Evolutionary conservation across 805 yeast genomes (phyloP), one percentile per base, ranked within the genome.

Genomic region (Ogataea henricii): DNA sequence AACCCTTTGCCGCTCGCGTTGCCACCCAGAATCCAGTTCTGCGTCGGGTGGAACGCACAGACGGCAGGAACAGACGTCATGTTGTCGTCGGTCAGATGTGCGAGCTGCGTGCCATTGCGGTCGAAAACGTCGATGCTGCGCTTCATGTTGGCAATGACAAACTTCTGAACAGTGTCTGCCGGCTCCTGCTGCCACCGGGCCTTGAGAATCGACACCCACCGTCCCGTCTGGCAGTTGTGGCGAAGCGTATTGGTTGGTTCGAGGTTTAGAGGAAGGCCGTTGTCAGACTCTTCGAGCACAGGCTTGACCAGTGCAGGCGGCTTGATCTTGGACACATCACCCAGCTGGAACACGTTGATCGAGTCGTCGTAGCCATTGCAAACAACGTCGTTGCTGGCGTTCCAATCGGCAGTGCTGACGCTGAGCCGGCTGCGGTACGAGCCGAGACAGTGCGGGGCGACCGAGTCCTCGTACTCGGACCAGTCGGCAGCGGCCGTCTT

Each of bases 1-100:
- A 85, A 88, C 0, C 83, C 83, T 60, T 91, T 91, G 6, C 98
- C 98, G 59, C 95, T 87, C 17, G 97, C 94, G 50, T 91, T 87
- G 8, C 96, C 98, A 1, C 99, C 99, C 3, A 81, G 90, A 4
- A 87, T 67, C 97, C 97, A 90, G 64, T 92, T 89, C 58, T 84
- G 77, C 0, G 87, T 78, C 1, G 91, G 96, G 63, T 94, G 98
- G 70, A 92, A 78, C 13, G 79, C 73, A 13, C 83, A 76, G 1
- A 87, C 97, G 0, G 98, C 97, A 1, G 99, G 98, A 2, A 94
- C 97, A 1, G 96, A 92, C 0, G 96, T 85, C 65, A 92, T 81
- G 17, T 69, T 61, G 0, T 73, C 76, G 38, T 61, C 59, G 1
- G 79, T 74, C 29, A 92, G 65, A 63, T 89, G 96, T 0, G 90